Evolutionary conservation across 163 green algal species (phyloP).

Genomic region (Volvox carteri): DNA sequence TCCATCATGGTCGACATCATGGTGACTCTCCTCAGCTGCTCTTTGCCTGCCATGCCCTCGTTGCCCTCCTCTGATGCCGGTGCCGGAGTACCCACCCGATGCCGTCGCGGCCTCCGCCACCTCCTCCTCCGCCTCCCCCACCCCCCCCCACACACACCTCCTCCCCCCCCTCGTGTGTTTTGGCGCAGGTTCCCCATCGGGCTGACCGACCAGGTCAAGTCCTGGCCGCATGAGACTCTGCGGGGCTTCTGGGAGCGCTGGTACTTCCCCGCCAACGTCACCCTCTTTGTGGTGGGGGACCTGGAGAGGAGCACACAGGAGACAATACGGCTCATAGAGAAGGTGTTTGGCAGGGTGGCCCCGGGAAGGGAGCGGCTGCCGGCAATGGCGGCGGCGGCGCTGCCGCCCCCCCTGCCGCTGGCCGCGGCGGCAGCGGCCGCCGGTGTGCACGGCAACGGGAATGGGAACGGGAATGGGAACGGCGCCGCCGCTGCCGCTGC

Average conservation of each 20-base stretch:
- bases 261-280: conserved; percentile 98
- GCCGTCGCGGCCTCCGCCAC: not conserved
- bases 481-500: conserved; percentile 30
- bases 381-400: not conserved
- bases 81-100: not conserved
- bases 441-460: conserved; percentile 60
- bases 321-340: conserved; percentile 76
- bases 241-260: conserved; percentile 91
- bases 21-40: no score
- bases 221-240: conserved; percentile 86
- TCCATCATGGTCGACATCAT: no score
- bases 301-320: conserved; percentile 68
- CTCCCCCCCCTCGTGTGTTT: no score
- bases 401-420: conserved; percentile 8
- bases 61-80: not conserved
- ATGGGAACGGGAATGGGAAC: conserved; percentile 58
- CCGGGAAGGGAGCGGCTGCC: not conserved
- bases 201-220: conserved; percentile 91
- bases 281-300: conserved; percentile 94
- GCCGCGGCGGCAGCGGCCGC: not conserved
- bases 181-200: conserved; percentile 97
- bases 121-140: not conserved
- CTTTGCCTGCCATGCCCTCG: not conserved
- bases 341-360: conserved; percentile 79
- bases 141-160: no score